Conservation (phyloP, 1,284 basidiomycete species). For the Hymenochaete sp. region DNA sequence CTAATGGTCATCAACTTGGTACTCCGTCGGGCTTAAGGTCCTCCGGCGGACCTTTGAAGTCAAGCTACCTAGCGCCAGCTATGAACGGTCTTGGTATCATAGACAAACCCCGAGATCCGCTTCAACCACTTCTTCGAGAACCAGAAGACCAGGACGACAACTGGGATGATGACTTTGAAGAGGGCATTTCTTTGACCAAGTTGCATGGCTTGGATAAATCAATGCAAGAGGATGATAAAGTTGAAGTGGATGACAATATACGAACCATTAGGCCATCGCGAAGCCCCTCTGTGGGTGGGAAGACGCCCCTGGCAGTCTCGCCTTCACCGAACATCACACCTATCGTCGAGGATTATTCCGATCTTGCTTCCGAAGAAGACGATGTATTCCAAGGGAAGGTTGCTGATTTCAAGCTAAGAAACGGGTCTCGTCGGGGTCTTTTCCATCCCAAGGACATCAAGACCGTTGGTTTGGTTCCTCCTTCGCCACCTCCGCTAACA, state of each 20-base stretch:
- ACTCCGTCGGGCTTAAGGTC: conserved; percentile 16
- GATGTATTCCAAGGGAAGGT: conserved; percentile 71
- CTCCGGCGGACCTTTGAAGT: conserved; percentile 13
- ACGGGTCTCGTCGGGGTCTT: conserved; percentile 59
- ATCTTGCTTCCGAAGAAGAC: conserved; percentile 69
- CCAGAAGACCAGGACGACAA: conserved; percentile 85
- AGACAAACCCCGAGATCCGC: conserved; percentile 50
- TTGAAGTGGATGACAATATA: conserved; percentile 61
- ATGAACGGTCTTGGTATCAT: conserved; percentile 27
- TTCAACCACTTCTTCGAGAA: conserved; percentile 48
- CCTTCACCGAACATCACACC: conserved; percentile 51
- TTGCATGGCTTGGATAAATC: conserved; percentile 68
- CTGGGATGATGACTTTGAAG: conserved; percentile 98
- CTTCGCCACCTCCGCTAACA: conserved; percentile 48
- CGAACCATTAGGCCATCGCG: conserved; percentile 67
- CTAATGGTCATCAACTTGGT: conserved; percentile 23
- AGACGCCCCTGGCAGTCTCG: conserved; percentile 47
- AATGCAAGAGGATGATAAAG: conserved; percentile 50
- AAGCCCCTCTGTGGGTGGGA: conserved; percentile 47
- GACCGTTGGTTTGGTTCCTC: conserved; percentile 45
- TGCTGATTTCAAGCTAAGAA: conserved; percentile 73
- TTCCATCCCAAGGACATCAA: conserved; percentile 87
- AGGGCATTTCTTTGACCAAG: conserved; percentile 82
- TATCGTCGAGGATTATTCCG: conserved; percentile 86
- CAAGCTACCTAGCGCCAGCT: conserved; percentile 10